Evolutionary conservation across 306 rosid genomes (phyloP).

Genomic region (Lagenaria siceraria): DNA sequence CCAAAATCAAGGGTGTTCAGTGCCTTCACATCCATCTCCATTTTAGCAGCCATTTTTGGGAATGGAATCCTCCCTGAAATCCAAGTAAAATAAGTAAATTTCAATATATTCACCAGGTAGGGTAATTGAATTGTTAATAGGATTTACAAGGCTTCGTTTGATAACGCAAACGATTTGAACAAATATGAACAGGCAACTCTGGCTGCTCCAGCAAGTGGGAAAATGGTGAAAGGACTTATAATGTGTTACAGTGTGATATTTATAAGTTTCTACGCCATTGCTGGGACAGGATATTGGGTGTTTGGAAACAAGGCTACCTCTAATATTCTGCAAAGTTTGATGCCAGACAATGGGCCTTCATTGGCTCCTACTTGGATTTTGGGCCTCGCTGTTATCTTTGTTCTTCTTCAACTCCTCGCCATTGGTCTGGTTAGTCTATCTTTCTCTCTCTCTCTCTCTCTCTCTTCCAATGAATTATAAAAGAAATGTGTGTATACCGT

Average conservation of each 20-base stretch:
- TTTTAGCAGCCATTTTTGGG: slow-evolving; percentile 68
- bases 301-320: slow-evolving; percentile 56
- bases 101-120: no score
- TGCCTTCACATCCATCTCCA: slow-evolving; percentile 58
- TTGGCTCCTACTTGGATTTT: slow-evolving; percentile 60
- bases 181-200: slow-evolving; percentile 43
- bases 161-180: no score
- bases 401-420: slow-evolving; percentile 53
- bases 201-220: slow-evolving; percentile 69
- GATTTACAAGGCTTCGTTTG: not conserved
- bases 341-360: slow-evolving; percentile 37
- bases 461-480: no score
- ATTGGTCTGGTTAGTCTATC: slow-evolving; percentile 36
- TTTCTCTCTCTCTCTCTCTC: not conserved
- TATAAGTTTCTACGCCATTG: slow-evolving; percentile 48
- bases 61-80: slow-evolving; percentile 87
- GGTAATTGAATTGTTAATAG: no score
- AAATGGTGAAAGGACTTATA: slow-evolving; percentile 68
- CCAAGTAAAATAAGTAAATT: slow-evolving; percentile 32
- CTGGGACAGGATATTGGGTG: slow-evolving; percentile 75
- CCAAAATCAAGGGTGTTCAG: slow-evolving; percentile 35
- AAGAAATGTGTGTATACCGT: no score
- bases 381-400: slow-evolving; percentile 49
- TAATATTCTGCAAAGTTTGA: slow-evolving; percentile 34
- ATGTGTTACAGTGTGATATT: slow-evolving; percentile 39